Evolutionary conservation across 75 land plant species (phyloP).

Genomic region (Cunninghamia lanceolata): DNA sequence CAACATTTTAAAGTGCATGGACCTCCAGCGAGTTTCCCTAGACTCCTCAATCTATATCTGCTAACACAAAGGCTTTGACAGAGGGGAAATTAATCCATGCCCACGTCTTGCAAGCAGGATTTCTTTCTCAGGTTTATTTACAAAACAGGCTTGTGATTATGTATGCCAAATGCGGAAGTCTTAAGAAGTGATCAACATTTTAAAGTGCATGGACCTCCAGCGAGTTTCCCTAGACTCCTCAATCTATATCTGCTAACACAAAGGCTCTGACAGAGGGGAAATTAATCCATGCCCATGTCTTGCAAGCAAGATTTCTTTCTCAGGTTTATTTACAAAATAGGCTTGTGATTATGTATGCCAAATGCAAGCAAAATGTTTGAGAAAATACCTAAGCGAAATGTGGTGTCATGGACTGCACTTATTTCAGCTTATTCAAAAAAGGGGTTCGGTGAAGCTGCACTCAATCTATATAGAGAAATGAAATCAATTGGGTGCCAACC

Average conservation of each 20-base stretch:
- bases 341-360: conserved; percentile 35
- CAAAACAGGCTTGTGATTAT: too few relatives aligned
- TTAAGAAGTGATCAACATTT: too few relatives aligned
- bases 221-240: neutral
- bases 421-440: conserved; percentile 27
- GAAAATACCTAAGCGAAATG: conserved; percentile 36
- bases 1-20: too few relatives aligned
- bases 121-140: too few relatives aligned
- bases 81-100: too few relatives aligned
- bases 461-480: conserved; percentile 41
- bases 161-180: too few relatives aligned
- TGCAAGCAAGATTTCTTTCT: too few relatives aligned
- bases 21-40: neutral
- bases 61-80: conserved; percentile 6
- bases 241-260: conserved; percentile 18
- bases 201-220: too few relatives aligned
- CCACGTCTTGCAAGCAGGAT: too few relatives aligned
- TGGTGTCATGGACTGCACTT: conserved; percentile 52
- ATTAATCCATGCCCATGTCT: conserved; percentile 20
- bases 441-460: conserved; percentile 25
- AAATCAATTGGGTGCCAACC: conserved; percentile 30
- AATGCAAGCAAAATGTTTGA: conserved; percentile 37
- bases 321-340: conserved; percentile 18
- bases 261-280: conserved; percentile 17
- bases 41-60: conserved; percentile 12